These are phyloP conservation scores for Camelina laxa DNA, from an alignment of 345 rosid genomes.

Conservation along the genomic window DNA sequence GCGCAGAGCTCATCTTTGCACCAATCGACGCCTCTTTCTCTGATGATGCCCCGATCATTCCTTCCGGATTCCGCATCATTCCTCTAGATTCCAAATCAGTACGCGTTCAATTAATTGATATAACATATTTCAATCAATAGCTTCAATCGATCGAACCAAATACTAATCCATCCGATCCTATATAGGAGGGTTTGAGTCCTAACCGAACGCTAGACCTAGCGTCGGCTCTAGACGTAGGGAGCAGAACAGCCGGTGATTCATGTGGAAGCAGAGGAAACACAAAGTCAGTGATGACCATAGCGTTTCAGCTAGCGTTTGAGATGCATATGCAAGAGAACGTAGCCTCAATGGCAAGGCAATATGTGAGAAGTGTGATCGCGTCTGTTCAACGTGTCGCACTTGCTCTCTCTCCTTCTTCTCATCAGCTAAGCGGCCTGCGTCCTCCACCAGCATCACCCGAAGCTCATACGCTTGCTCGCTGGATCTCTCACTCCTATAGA, in stretches of 20 bases:
- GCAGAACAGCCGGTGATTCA: constrained; percentile 60
- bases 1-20: constrained; percentile 90
- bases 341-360: constrained; percentile 42
- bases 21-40: constrained; percentile 97
- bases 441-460: constrained; percentile 82
- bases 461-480: constrained; percentile 88
- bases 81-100: constrained; percentile 86
- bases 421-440: constrained; percentile 61
- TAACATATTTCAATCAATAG: not conserved
- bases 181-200: constrained; percentile 83
- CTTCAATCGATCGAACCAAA: not conserved
- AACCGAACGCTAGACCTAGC: constrained; percentile 96
- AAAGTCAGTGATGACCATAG: constrained; percentile 96
- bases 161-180: not conserved
- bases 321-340: constrained; percentile 88
- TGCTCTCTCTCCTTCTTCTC: constrained; percentile 84
- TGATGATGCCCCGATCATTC: constrained; percentile 91
- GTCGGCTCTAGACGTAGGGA: constrained; percentile 87
- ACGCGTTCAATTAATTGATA: constrained; percentile 26
- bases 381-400: constrained; percentile 96
- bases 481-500: constrained; percentile 90
- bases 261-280: constrained; percentile 58
- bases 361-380: constrained; percentile 34
- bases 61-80: constrained; percentile 97
- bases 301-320: constrained; percentile 89